Conservation (phyloP, 1,139 yeast genomes). For the Suhomyces anneliseae region DNA sequence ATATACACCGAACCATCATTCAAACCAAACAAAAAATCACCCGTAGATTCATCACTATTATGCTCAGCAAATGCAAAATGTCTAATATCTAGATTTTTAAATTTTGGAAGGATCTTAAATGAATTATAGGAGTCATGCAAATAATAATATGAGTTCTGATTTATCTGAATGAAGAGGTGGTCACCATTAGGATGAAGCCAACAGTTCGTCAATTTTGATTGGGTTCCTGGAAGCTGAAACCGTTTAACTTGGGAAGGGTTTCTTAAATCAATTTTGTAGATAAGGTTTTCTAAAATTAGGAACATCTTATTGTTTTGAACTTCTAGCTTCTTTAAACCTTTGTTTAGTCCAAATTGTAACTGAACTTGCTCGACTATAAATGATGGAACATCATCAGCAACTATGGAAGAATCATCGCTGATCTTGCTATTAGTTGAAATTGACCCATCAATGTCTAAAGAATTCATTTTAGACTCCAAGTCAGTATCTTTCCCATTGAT, state of each 20-base stretch:
- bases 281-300: constrained; percentile 23
- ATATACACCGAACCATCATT: constrained; percentile 31
- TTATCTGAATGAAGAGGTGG: constrained; percentile 35
- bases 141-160: constrained; percentile 28
- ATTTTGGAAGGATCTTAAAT: constrained; percentile 35
- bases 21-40: constrained; percentile 33
- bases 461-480: not conserved
- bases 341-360: constrained; percentile 39
- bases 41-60: constrained; percentile 20
- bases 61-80: constrained; percentile 22
- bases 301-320: constrained; percentile 35
- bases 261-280: constrained; percentile 36
- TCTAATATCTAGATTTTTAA: constrained; percentile 30
- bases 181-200: constrained; percentile 45
- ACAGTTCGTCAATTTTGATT: constrained; percentile 24
- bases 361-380: constrained; percentile 45
- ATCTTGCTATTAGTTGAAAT: not conserved
- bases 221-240: constrained; percentile 26
- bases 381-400: constrained; percentile 11
- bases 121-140: constrained; percentile 32
- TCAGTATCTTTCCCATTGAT: constrained; percentile 1
- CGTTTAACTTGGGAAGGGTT: constrained; percentile 38
- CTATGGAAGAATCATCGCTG: not conserved
- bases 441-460: not conserved
- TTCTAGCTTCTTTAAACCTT: constrained; percentile 22